These are phyloP conservation scores for Globisporangium cederbergense DNA, from an alignment of 352 stramenopile species.

Conservation along the genomic window DNA sequence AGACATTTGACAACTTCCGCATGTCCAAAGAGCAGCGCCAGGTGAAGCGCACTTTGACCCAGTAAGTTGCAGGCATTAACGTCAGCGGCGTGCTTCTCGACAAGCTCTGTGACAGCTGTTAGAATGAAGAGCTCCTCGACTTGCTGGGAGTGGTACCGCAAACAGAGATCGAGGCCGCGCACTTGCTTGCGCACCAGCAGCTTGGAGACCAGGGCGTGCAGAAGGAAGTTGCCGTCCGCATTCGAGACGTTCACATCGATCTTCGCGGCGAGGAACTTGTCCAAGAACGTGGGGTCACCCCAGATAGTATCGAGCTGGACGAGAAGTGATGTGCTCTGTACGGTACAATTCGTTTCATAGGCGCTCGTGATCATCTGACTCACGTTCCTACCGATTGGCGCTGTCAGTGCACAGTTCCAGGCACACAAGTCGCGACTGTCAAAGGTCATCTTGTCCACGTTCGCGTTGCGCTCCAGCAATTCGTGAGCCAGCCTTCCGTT, in stretches of 20 bases:
- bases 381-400: conserved; percentile 22
- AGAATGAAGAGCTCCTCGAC: conserved; percentile 20
- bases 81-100: conserved; percentile 36
- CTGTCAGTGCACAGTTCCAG: conserved; percentile 50
- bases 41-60: conserved; percentile 62
- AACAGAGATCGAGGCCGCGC: conserved; percentile 54
- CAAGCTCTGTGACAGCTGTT: conserved; percentile 25
- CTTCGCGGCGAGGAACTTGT: conserved; percentile 28
- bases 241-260: conserved; percentile 68
- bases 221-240: conserved; percentile 49
- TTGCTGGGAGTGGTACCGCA: conserved; percentile 47
- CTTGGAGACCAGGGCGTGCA: conserved; percentile 62
- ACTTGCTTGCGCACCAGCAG: conserved; percentile 42
- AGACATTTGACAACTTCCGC: conserved; percentile 33
- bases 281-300: conserved; percentile 29
- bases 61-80: conserved; percentile 59
- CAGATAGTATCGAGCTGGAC: conserved; percentile 36
- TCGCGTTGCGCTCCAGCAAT: conserved; percentile 30
- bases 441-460: conserved; percentile 54
- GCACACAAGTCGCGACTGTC: conserved; percentile 49
- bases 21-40: conserved; percentile 66
- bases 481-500: conserved; percentile 30
- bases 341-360: conserved; percentile 14
- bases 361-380: conserved; percentile 14
- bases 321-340: conserved; percentile 20